Percentiles rank a stretch among this genome's conserved stretches.
These are phyloP conservation scores for Peziza echinospora DNA, from an alignment of 495 filamentous ascomycete species.

Conservation along the genomic window DNA sequence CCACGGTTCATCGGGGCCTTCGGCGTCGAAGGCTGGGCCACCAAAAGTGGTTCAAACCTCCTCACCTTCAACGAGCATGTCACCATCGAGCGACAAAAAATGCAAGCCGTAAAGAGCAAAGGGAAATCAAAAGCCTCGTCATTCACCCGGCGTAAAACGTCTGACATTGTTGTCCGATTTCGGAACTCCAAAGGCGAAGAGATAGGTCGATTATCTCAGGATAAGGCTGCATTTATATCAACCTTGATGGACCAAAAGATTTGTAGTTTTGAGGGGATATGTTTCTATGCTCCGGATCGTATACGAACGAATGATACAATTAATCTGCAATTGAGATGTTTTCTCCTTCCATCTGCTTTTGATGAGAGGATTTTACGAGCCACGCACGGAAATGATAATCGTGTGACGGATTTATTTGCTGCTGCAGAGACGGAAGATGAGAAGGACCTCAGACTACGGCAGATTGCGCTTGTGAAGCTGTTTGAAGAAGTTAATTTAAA, in stretches of 20 bases:
- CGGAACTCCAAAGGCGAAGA: conserved; percentile 61
- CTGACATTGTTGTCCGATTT: conserved; percentile 85
- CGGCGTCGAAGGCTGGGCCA: conserved; percentile 80
- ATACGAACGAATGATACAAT: conserved; percentile 81
- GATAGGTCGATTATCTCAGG: conserved; percentile 70
- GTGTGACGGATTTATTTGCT: conserved; percentile 41
- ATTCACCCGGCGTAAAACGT: conserved; percentile 31
- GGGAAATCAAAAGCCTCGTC: conserved; percentile 24
- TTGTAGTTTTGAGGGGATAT: conserved; percentile 67
- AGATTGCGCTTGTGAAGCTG: conserved; percentile 68
- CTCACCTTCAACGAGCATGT: conserved; percentile 58
- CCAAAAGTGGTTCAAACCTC: conserved; percentile 53
- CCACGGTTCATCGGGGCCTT: conserved; percentile 76
- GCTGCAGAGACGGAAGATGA: conserved; percentile 74
- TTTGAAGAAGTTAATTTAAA: conserved; percentile 76
- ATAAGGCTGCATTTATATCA: conserved; percentile 84
- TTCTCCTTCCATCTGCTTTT: conserved; percentile 52
- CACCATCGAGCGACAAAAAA: conserved; percentile 68
- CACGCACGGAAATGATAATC: conserved; percentile 46
- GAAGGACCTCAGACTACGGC: conserved; percentile 58
- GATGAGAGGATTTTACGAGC: conserved; percentile 32
- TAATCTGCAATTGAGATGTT: conserved; percentile 68
- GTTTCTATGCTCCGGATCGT: conserved; percentile 73
- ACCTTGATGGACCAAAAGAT: conserved; percentile 79
- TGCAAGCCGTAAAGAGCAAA: conserved; percentile 35